Evolutionary conservation across 345 rosid genomes (phyloP), one percentile per base, ranked within the genome.

Genomic region (Pugionium cornutum): DNA sequence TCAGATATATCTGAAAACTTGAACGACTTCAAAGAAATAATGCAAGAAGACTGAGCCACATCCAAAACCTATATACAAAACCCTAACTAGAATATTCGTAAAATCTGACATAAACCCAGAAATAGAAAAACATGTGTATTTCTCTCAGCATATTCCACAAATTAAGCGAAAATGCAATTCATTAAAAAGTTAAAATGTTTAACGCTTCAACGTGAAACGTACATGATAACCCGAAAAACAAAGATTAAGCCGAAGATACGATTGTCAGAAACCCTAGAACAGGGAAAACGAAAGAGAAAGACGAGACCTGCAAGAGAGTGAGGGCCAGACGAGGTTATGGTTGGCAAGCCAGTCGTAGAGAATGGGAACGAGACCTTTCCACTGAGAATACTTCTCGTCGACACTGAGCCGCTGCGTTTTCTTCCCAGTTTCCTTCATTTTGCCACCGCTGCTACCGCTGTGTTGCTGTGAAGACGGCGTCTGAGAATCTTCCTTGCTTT

Each of bases 291-390:
- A 1, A 5, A 28, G 6, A 57, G 9, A 6, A 52, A 50, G 1
- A 0, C 9, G 3, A 1, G 51, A 90, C 96, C 99, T 83, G 97
- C 98, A 94, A 58, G 99, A 94, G 79, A 94, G 99, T 31, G 97
- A 91, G 25, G 99, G 99, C 99, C 99, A 94, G 56, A 94, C 97
- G 68, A 94, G 99, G 75, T 94, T 94, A 69, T 94, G 97, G 62
- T 94, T 94, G 7, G 99, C 96, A 58, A 94, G 86, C 99, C 99
- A 94, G 80, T 92, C 98, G 64, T 92, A 92, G 52, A 92, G 96
- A 68, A 92, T 88, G 26, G 98, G 98, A 10, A 92, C 97, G 7
- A 89, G 83, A 61, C 87, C 82, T 83, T 89, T 92, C 98, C 98
- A 92, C 64, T 85, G 97, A 76, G 86, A 69, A 79, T 92, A 89